Conservation (phyloP, 1,284 basidiomycete species). For the Marasmius fiardii region DNA sequence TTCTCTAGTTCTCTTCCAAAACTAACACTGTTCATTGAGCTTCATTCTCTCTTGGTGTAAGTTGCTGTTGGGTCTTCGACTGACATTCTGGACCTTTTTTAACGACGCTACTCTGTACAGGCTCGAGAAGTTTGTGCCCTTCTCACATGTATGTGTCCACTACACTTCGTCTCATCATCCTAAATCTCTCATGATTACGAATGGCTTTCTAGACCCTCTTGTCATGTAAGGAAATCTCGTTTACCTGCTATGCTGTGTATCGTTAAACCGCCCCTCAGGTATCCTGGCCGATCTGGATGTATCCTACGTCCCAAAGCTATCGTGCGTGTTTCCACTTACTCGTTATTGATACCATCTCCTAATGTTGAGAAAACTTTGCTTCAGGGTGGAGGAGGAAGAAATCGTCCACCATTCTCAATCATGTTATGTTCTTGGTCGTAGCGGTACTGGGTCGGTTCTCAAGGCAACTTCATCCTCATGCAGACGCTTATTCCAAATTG, state of each 20-base stretch:
- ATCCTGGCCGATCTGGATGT: constrained; percentile 46
- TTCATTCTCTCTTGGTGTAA: not conserved
- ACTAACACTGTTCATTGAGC: not conserved
- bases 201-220: constrained; percentile 41
- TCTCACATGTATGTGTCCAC: constrained; percentile 47
- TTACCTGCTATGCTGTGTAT: constrained; percentile 1
- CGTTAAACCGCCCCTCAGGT: constrained; percentile 13
- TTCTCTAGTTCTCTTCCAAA: not conserved
- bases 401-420: constrained; percentile 61
- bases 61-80: too few relatives aligned
- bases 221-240: constrained; percentile 35
- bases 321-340: constrained; percentile 20
- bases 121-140: constrained; percentile 60
- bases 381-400: constrained; percentile 52
- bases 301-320: constrained; percentile 40
- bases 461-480: too few relatives aligned
- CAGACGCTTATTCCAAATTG: too few relatives aligned
- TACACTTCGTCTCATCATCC: not conserved
- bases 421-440: constrained; percentile 68
- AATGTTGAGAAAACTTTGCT: not conserved
- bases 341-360: not conserved
- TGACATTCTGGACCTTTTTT: not conserved
- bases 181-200: constrained; percentile 2
- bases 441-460: constrained; percentile 58
- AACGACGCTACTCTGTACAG: not conserved